A percentile compares a stretch with the other conserved stretches of the same genome.
Evolutionary conservation across 306 rosid species (phyloP).

Genomic region (Cicer cuneatum): DNA sequence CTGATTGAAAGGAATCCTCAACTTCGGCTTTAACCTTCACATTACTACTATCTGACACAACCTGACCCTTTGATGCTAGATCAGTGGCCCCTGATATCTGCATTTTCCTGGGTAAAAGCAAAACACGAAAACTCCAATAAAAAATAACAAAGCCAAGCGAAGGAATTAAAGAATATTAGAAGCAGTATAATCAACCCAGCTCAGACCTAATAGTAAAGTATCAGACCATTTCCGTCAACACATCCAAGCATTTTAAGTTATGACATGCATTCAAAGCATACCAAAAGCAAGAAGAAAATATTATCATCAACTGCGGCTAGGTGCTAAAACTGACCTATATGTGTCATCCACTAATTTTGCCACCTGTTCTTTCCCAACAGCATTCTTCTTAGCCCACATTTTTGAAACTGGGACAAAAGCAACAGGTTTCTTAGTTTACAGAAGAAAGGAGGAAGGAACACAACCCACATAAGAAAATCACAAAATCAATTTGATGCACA

Average conservation of each 20-base stretch:
- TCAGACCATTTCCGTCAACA: constrained; percentile 20
- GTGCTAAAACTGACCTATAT: constrained; percentile 73
- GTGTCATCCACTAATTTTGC: constrained; percentile 92
- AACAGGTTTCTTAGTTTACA: constrained; percentile 26
- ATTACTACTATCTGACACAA: constrained; percentile 79
- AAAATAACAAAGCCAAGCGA: constrained; percentile 18
- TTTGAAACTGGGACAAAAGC: constrained; percentile 58
- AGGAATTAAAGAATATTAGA: constrained; percentile 9
- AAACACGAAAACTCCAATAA: constrained; percentile 33
- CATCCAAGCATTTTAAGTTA: constrained; percentile 21
- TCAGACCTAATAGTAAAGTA: constrained; percentile 25
- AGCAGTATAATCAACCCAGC: constrained; percentile 29
- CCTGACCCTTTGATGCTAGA: constrained; percentile 86
- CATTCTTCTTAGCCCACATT: constrained; percentile 78
- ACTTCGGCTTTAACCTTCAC: constrained; percentile 80
- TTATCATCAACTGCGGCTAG: constrained; percentile 19
- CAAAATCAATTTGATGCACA: constrained; percentile 20
- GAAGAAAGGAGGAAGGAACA: constrained; percentile 14
- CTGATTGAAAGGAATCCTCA: constrained; percentile 75
- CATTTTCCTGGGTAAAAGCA: constrained; percentile 77
- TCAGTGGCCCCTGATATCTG: constrained; percentile 93
- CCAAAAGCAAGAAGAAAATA: constrained; percentile 16
- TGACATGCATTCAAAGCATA: constrained; percentile 29
- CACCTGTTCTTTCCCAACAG: constrained; percentile 85
- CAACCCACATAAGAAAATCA: constrained; percentile 22